These are phyloP conservation scores for Zea luxurians DNA, from an alignment of 176 grass and related monocot genomes.

Conservation along the genomic window DNA sequence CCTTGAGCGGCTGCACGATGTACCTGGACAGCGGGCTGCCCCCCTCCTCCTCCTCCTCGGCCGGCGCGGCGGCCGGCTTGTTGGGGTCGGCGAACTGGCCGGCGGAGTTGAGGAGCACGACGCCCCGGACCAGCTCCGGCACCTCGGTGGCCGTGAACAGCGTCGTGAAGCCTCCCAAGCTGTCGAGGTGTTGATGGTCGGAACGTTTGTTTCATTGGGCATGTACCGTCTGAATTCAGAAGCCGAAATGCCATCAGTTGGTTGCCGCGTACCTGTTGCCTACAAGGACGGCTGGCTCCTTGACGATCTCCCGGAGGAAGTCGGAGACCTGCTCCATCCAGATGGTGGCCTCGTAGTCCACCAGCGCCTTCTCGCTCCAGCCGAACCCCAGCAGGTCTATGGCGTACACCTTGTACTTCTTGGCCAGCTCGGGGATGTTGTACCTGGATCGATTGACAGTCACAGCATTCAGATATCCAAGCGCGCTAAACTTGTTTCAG, in stretches of 20 bases:
- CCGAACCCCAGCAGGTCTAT: constrained; percentile 94
- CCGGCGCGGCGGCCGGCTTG: constrained; percentile 30
- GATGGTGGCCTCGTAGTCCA: constrained; percentile 83
- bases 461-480: neutral
- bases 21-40: constrained; percentile 49
- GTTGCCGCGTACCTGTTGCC: constrained; percentile 67
- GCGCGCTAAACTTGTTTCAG: too few relatives aligned
- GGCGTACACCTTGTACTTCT: constrained; percentile 95
- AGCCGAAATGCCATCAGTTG: neutral
- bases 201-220: neutral
- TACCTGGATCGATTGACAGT: constrained; percentile 49
- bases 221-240: neutral
- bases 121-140: constrained; percentile 57
- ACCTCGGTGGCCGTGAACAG: constrained; percentile 71
- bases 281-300: constrained; percentile 76
- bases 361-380: constrained; percentile 94
- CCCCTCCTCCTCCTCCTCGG: constrained; percentile 20
- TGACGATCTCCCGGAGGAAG: constrained; percentile 87
- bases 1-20: constrained; percentile 71
- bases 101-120: constrained; percentile 91
- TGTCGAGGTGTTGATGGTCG: constrained; percentile 4
- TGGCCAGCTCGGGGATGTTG: constrained; percentile 91
- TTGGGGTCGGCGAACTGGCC: constrained; percentile 76
- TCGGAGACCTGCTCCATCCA: constrained; percentile 96
- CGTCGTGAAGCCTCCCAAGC: constrained; percentile 81